Evolutionary conservation across 129 eudicot species (phyloP).

Genomic region (Escallonia rubra): DNA sequence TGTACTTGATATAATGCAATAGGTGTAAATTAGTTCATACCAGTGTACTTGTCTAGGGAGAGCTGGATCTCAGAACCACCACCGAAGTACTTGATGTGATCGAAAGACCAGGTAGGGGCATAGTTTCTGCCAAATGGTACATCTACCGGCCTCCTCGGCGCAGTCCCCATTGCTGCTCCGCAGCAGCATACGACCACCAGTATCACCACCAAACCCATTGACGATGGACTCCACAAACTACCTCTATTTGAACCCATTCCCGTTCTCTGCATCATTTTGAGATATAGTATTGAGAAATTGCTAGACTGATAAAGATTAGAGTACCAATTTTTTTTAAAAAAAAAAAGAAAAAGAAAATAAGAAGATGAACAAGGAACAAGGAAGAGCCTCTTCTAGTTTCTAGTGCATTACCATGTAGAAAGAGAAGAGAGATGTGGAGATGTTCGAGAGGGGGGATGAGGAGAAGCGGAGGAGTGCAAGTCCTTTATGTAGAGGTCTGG

Average conservation of each 20-base stretch:
- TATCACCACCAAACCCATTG: conserved; percentile 15
- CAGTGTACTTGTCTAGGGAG: conserved; percentile 70
- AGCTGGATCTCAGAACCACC: conserved; percentile 85
- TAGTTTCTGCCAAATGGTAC: conserved; percentile 90
- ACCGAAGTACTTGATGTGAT: conserved; percentile 78
- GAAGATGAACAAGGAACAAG: no score
- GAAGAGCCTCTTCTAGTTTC: no score
- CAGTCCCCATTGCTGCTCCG: conserved; percentile 36
- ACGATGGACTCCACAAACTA: no score
- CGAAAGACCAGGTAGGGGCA: conserved; percentile 90
- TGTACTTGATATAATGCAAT: no score
- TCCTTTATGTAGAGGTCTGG: no score
- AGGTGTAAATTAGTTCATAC: conserved; percentile 8
- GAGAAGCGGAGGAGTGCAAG: neutral
- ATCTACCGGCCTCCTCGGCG: conserved; percentile 49
- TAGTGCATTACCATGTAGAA: neutral
- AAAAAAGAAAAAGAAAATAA: no score
- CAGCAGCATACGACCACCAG: conserved; percentile 5
- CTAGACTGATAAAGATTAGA: neutral
- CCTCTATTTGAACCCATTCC: no score
- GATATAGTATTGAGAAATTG: neutral
- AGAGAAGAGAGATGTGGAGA: neutral
- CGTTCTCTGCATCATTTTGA: neutral
- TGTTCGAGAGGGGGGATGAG: neutral
- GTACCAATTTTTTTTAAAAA: no score